Conservation (phyloP, 2,329 filamentous ascomycete species). For the Ascochyta fabae region DNA sequence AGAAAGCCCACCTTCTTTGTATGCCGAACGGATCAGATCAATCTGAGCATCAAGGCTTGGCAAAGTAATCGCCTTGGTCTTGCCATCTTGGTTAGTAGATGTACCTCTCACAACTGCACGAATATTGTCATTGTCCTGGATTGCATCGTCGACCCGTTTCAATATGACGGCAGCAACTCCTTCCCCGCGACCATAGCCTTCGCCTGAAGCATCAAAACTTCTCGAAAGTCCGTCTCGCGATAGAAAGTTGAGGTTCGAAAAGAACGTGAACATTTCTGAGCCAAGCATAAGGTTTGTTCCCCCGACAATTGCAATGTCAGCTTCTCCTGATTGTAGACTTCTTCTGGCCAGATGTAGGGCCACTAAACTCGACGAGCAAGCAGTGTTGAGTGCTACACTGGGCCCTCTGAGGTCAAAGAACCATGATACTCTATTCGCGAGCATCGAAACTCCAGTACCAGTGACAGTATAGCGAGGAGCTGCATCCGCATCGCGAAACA, state of each 20-base stretch:
- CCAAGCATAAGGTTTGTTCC: conserved; percentile 47
- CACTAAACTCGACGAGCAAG: conserved; percentile 25
- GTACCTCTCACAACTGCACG: conserved; percentile 34
- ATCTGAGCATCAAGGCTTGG: conserved; percentile 54
- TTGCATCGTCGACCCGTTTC: conserved; percentile 31
- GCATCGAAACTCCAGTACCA: conserved; percentile 5
- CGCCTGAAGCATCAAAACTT: conserved; percentile 35
- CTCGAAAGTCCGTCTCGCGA: conserved; percentile 31
- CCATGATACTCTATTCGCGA: conserved; percentile 21
- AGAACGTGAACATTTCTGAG: conserved; percentile 7
- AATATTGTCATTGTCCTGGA: conserved; percentile 35
- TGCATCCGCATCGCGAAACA: neutral
- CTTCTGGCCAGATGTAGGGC: conserved; percentile 28
- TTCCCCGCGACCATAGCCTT: conserved; percentile 41
- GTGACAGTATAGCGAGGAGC: conserved; percentile 4
- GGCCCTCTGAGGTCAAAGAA: conserved; percentile 28
- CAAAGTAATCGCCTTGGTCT: conserved; percentile 9
- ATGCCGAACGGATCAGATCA: conserved; percentile 2
- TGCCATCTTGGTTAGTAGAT: conserved; percentile 22
- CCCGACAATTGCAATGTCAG: conserved; percentile 44
- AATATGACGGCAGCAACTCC: conserved; percentile 35
- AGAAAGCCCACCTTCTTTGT: conserved; percentile 39
- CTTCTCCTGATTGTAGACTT: conserved; percentile 32
- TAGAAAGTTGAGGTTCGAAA: neutral
- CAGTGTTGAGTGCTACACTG: conserved; percentile 29